Evolutionary conservation across 2,329 filamentous ascomycete genomes (phyloP).

Genomic region (Neophaeococcomyces aloes): DNA sequence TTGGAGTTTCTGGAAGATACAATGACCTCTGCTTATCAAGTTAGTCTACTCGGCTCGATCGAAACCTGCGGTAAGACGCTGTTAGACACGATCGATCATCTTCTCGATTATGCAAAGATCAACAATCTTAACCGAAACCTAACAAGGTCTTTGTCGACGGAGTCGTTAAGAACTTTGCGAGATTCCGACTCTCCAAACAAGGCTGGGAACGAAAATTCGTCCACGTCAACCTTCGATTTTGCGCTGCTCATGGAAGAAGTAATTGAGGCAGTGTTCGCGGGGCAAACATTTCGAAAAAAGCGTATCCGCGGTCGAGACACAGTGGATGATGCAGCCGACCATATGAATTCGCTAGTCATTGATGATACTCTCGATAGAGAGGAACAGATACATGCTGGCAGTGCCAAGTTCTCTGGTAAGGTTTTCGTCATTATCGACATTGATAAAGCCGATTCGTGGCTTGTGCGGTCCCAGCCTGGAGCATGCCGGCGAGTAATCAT

Average conservation of each 20-base stretch:
- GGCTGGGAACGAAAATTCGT: background rate
- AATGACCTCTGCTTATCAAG: constrained; percentile 22
- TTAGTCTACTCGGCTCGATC: constrained; percentile 27
- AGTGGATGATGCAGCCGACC: constrained; percentile 1
- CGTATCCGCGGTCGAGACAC: background rate
- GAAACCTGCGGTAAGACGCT: constrained; percentile 33
- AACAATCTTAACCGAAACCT: constrained; percentile 26
- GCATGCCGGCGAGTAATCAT: constrained; percentile 39
- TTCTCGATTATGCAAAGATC: constrained; percentile 36
- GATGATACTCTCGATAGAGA: constrained; percentile 6
- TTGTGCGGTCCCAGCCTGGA: constrained; percentile 36
- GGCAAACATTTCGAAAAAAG: constrained; percentile 27
- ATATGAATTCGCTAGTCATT: background rate
- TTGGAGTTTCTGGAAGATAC: constrained; percentile 27
- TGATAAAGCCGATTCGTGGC: constrained; percentile 32
- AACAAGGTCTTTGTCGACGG: background rate
- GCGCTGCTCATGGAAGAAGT: constrained; percentile 43
- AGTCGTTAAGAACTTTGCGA: background rate
- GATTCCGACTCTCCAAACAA: background rate
- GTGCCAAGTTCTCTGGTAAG: constrained; percentile 6
- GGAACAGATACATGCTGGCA: constrained; percentile 2
- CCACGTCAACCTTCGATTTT: constrained; percentile 27
- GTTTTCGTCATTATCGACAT: constrained; percentile 37
- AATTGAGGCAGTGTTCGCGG: constrained; percentile 43
- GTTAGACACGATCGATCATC: constrained; percentile 32